Conservation (phyloP, 192 early-diverging fungal genomes). For the Helicostylum pulchrum region DNA sequence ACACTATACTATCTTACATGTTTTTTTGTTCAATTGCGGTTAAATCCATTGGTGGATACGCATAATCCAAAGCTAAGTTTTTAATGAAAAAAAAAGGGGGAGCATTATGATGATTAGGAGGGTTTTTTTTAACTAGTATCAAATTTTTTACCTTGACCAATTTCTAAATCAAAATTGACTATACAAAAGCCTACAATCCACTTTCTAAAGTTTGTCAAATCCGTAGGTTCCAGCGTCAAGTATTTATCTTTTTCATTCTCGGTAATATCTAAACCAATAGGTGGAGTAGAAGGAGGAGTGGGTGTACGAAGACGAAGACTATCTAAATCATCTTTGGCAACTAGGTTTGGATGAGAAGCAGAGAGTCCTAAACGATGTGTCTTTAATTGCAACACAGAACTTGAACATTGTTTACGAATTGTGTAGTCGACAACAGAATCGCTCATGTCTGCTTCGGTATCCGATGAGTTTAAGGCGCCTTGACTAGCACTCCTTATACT, state of each 20-base stretch:
- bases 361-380: neutral
- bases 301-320: neutral
- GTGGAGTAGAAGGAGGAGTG: neutral
- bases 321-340: neutral
- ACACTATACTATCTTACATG: conserved; percentile 42
- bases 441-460: conserved; percentile 15
- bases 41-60: conserved; percentile 70
- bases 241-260: conserved; percentile 2
- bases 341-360: conserved; percentile 8
- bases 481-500: neutral
- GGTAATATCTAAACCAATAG: conserved; percentile 22
- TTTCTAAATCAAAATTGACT: conserved; percentile 83
- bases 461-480: neutral
- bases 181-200: conserved; percentile 74
- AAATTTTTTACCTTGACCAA: conserved; percentile 58
- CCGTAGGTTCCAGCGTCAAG: conserved; percentile 22
- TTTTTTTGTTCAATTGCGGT: conserved; percentile 66
- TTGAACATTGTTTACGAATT: conserved; percentile 16
- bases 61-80: conserved; percentile 56
- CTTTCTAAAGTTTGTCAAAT: conserved; percentile 49
- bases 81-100: neutral
- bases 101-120: neutral
- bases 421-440: conserved; percentile 10
- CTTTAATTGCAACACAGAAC: neutral
- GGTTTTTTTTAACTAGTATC: neutral